Base-by-base conservation (phyloP, 169 alveolate species). In the Plasmodium adleri region DNA sequence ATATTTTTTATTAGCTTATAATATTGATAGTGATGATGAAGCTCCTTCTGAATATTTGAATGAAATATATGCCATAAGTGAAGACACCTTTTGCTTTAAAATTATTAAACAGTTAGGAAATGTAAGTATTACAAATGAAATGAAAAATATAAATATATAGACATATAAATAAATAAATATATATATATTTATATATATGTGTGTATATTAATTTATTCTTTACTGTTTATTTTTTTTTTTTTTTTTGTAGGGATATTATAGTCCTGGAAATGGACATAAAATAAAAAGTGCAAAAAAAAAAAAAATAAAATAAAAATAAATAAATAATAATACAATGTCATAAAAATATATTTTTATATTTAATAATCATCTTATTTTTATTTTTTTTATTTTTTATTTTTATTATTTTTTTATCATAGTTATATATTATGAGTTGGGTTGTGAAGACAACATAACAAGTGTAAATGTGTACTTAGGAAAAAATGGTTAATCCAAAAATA, bases 21-120 rank as follows among this genome's bases (percentile, higher is more conserved):
- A 78, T 67, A 64, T 78, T 49, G 66, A 86, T 71, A 86, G 92
- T 73, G 92, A 86, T 86, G 92, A 86, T 70, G 92, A 86, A 71
- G 87, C 75, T 3, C 92, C 92, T 13, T 71, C 78, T 73, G 92
- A 86, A 66, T 71, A 86, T 73, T 59, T 86, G 32, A 86, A 86
- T 73, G 92, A 86, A 17, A n/a, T 70, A 28, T 86, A 62, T 45
- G 83, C 92, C 7, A 86, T 86, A 17, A 86, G 92, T 64, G 92
- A 86, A 71, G 92, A 86, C 59, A 71, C 88, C 0, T 86, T 86
- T 86, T 70, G 76, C 26, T 71, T 86, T 62, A 86, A 86, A 86
- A 86, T 86, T 47, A 86, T 86, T 8, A 86, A 86, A 20, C 88
- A 86, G 45, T 54, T 86, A 22, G 92, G 92, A 54, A 58, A 58